Evolutionary conservation across 2,329 filamentous ascomycete species (phyloP).

Genomic region (Xylaria sp.): DNA sequence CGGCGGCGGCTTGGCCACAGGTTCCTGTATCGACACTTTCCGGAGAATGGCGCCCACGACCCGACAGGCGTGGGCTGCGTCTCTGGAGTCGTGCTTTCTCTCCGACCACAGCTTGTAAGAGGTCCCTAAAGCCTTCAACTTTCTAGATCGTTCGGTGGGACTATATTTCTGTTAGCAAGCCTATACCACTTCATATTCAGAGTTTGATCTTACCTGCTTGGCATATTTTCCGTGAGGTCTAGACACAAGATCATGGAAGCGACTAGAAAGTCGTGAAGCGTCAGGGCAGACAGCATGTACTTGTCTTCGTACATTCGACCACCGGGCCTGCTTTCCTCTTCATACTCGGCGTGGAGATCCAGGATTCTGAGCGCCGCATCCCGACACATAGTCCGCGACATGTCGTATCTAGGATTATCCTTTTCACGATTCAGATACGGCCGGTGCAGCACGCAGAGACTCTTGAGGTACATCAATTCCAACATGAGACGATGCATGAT

Average conservation of each 20-base stretch:
- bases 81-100: slow-evolving; percentile 41
- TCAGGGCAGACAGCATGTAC: slow-evolving; percentile 57
- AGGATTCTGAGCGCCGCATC: slow-evolving; percentile 49
- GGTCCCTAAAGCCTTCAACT: slow-evolving; percentile 42
- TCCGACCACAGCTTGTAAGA: slow-evolving; percentile 49
- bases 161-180: slow-evolving; percentile 23
- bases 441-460: slow-evolving; percentile 53
- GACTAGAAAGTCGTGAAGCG: slow-evolving; percentile 59
- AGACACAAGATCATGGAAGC: slow-evolving; percentile 63
- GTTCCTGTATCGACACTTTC: slow-evolving; percentile 40
- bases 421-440: slow-evolving; percentile 47
- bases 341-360: slow-evolving; percentile 51
- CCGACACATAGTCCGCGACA: slow-evolving; percentile 46
- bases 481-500: slow-evolving; percentile 54
- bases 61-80: slow-evolving; percentile 47
- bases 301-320: slow-evolving; percentile 55
- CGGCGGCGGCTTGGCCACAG: slow-evolving; percentile 21
- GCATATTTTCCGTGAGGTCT: slow-evolving; percentile 46
- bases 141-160: slow-evolving; percentile 38
- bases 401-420: slow-evolving; percentile 41
- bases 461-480: slow-evolving; percentile 52
- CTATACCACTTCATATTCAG: neutral
- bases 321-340: slow-evolving; percentile 49
- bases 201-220: slow-evolving; percentile 39
- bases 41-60: slow-evolving; percentile 48